Evolutionary conservation across 345 rosid species (phyloP), one percentile per base, ranked within the genome.

Genomic region (Orychophragmus violaceus): DNA sequence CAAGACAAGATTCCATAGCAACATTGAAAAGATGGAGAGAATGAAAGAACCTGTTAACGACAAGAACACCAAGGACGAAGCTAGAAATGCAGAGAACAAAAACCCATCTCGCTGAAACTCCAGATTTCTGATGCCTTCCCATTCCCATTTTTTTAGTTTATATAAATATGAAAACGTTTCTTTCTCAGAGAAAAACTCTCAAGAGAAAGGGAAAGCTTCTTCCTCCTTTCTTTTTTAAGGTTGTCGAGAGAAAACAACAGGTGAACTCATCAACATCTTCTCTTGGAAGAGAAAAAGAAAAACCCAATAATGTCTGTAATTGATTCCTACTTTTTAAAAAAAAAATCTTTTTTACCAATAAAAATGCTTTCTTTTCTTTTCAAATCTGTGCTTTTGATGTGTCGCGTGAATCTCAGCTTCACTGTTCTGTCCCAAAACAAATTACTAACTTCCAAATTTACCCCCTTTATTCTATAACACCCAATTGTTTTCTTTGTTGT

Each of bases 21-120:
- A 50, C 13, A 71, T 36, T 2, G 8, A 44, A 28, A 12, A 59
- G 10, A 2, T 8, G 35, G 70, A 66, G 24, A 53, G 18, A 33
- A 8, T 10, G 0, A 18, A 35, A 32, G 24, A 61, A 74, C 77
- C 77, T 74, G 73, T 74, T 60, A 60, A 67, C 62, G 68, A 74
- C 42, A 52, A 74, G 77, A 67, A 74, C 77, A 18, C 97, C 97
- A 0, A 84, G 88, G 35, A 88, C 66, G 69, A 91, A 91, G 82
- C 91, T 77, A 4, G 84, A 85, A 8, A 86, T 63, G 70, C 96
- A 91, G 12, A 85, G 78, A 16, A 77, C 66, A 19, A 80, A 52
- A 65, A 85, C 80, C 27, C 82, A 75, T 79, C 82, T 88, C 5
- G 83, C 81, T 0, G 96, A 82, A 63, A 79, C 67, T 24, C 83